Percentiles rank a stretch among this genome's conserved stretches.
These are phyloP conservation scores for Irpex sp. DNA, from an alignment of 1,284 basidiomycete species.

Conservation along the genomic window DNA sequence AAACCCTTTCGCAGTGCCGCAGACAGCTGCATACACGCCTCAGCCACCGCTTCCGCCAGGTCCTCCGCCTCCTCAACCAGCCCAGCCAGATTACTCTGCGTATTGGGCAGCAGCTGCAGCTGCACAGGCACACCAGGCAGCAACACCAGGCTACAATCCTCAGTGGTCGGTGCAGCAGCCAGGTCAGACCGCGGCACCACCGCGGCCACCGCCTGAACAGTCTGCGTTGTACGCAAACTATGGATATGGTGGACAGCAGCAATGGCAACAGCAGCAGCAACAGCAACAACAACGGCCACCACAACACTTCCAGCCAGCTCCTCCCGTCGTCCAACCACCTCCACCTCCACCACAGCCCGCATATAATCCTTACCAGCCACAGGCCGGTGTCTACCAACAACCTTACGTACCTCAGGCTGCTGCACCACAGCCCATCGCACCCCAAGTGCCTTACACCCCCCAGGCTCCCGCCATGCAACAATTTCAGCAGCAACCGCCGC, in stretches of 20 bases:
- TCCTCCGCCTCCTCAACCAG: slow-evolving; percentile 66
- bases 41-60: slow-evolving; percentile 76
- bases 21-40: slow-evolving; percentile 54
- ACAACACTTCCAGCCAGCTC: slow-evolving; percentile 49
- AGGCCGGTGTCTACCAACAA: slow-evolving; percentile 58
- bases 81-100: slow-evolving; percentile 67
- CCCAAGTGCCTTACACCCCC: slow-evolving; percentile 28
- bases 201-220: slow-evolving; percentile 66
- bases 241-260: slow-evolving; percentile 67
- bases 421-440: slow-evolving; percentile 38
- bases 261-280: slow-evolving; percentile 58
- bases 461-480: slow-evolving; percentile 21
- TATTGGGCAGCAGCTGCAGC: slow-evolving; percentile 69
- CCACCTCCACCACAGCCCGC: slow-evolving; percentile 52
- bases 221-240: slow-evolving; percentile 81
- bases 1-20: slow-evolving; percentile 72
- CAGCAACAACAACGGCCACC: slow-evolving; percentile 51
- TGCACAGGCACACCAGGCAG: slow-evolving; percentile 35
- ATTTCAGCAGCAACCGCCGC: slow-evolving; percentile 26
- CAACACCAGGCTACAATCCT: slow-evolving; percentile 45
- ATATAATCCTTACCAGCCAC: slow-evolving; percentile 77
- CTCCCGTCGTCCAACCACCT: slow-evolving; percentile 46
- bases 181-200: slow-evolving; percentile 37
- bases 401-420: slow-evolving; percentile 62
- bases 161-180: slow-evolving; percentile 64